Evolutionary conservation across 2,329 filamentous ascomycete species (phyloP), one percentile per base, ranked within the genome.

Genomic region (Cladosporium colombiae): DNA sequence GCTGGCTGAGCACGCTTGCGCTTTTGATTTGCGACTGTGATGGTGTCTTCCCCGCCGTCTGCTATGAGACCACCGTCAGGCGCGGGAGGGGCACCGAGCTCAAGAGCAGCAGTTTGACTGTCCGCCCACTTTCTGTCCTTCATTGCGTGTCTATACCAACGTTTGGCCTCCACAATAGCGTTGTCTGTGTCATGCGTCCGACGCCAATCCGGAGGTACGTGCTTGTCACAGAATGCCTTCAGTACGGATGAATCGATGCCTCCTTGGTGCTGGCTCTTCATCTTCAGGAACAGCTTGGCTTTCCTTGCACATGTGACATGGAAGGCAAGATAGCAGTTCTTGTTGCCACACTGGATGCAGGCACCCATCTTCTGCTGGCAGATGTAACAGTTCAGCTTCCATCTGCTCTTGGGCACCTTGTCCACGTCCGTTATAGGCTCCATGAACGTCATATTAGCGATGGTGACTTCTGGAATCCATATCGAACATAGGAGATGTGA

Each of bases 351-450:
- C 78, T 99, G 95, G 67, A 99, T 97, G 78, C 94, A 98, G 49
- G 95, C 94, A 25, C 95, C 95, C 95, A 99, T 99, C 73, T 89
- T 91, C 79, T 99, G 95, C 70, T 93, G 90, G 80, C 95, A 99
- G 65, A 99, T 96, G 78, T 99, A 99, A 80, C 95, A 99, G 49
- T 87, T 89, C 74, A 83, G 66, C 67, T 73, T 96, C 95, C 95
- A 99, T 68, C 95, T 87, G 68, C 89, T 93, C 76, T 93, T 95
- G 0, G 95, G 95, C 3, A 99, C 94, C 78, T 97, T 97, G 76
- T 99, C 95, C 40, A 99, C 92, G 72, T 98, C 95, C 83, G 95
- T 96, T 60, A 99, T 93, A 0, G 95, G 95, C 75, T 99, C 95
- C 92, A 98, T 97, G 76, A 98, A 95, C 8, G 93, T 97, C 68